These are phyloP conservation scores for Trichoderma breve DNA, from an alignment of 2,329 filamentous ascomycete species.

Conservation along the genomic window DNA sequence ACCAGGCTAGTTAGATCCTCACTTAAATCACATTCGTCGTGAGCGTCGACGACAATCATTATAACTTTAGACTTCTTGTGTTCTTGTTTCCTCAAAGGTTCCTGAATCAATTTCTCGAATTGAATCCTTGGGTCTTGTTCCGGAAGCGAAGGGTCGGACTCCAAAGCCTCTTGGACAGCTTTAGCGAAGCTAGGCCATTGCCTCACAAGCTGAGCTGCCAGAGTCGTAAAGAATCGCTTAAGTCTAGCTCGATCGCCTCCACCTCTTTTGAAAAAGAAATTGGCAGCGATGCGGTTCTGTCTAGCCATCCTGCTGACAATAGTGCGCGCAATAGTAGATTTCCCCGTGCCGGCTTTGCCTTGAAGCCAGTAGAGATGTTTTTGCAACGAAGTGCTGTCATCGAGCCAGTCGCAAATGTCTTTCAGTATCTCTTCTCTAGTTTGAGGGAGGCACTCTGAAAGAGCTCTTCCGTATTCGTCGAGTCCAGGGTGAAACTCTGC, in stretches of 20 bases:
- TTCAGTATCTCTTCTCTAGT: background rate
- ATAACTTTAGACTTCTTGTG: background rate
- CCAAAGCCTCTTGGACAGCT: background rate
- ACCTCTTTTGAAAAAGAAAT: constrained; percentile 35
- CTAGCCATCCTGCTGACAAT: background rate
- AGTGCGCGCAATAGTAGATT: constrained; percentile 25
- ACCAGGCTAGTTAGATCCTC: constrained; percentile 33
- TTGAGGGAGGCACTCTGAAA: background rate
- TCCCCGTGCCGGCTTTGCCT: constrained; percentile 25
- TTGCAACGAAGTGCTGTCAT: background rate
- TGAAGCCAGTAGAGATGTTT: constrained; percentile 20
- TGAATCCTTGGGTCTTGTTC: constrained; percentile 11
- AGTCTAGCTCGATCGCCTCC: constrained; percentile 39
- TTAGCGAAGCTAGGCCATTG: constrained; percentile 27
- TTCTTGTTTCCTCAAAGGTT: background rate
- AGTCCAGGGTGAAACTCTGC: background rate
- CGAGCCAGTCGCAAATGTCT: constrained; percentile 9
- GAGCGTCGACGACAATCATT: constrained; percentile 36
- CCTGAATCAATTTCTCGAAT: constrained; percentile 18
- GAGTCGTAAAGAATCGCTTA: constrained; percentile 39
- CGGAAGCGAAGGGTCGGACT: background rate
- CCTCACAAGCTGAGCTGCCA: constrained; percentile 36
- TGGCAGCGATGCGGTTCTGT: constrained; percentile 27
- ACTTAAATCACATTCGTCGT: constrained; percentile 30
- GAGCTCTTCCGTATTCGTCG: background rate